Base-by-base conservation (phyloP, 208 protist species). In the Acanthamoeba sp. region DNA sequence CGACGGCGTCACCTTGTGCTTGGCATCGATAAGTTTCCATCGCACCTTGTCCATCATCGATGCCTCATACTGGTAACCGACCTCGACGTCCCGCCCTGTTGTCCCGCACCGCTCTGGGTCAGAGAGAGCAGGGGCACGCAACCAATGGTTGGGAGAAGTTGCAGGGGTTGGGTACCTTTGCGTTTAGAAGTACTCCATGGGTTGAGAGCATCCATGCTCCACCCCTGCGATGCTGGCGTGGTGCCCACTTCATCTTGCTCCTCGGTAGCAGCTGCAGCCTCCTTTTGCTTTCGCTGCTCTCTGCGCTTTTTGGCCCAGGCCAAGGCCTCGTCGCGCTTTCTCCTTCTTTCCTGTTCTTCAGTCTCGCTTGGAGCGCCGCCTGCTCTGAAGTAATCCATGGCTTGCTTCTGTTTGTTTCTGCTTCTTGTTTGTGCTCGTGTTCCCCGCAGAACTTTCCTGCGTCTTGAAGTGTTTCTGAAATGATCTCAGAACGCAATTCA, bases 31-130 rank as follows among this genome's bases (percentile, higher is more conserved):
- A n/a, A 66, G 59, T 5, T n/a, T 10, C 59, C 59, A 66, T 14
- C 59, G 59, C 59, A 66, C 29, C 29, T 66, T 66, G 59, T 66
- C 59, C 59, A 66, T 66, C 59, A 66, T 66, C 59, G 59, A 66
- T n/a, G 59, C 59, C 27, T 66, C n/a, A 14, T 66, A 66, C 59
- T 66, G 59, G 59, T 66, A 66, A 10, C 59, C 59, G 29, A 66
- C 34, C 29, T 66, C 59, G n/a, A 34, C 59, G 59, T 66, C 59
- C 34, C 59, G 59, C n/a, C 34, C 59, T 66, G 52, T 5, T 59
- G 20, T n/a, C 52, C 6, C 52, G 18, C 52, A 22, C 18, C 10
- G 45, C 45, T 18, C 45, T n/a, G n/a, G n/a, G n/a, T n/a, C n/a
- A n/a, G n/a, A n/a, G n/a, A n/a, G n/a, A n/a, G n/a, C n/a, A n/a